Conservation (phyloP, 805 yeast species). For the Cyberlindnera mississippiensis region DNA sequence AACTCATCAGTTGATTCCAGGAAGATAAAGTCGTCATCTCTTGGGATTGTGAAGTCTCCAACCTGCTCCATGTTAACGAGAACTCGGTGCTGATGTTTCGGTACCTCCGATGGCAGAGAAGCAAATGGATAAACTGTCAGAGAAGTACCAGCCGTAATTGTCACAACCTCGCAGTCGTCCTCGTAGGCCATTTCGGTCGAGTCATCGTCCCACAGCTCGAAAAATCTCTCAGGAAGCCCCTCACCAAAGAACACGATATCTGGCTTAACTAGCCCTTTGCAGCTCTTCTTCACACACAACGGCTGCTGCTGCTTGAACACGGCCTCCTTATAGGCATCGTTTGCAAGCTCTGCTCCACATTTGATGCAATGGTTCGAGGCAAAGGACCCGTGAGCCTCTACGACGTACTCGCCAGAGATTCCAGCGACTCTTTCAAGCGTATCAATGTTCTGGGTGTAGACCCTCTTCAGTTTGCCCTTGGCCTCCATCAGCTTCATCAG, state of each 20-base stretch:
- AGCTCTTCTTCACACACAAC: constrained; percentile 45
- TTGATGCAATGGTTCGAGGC: constrained; percentile 80
- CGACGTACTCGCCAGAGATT: constrained; percentile 53
- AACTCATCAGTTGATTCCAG: constrained; percentile 66
- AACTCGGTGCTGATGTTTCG: constrained; percentile 46
- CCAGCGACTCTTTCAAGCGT: constrained; percentile 88
- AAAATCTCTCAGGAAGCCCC: constrained; percentile 67
- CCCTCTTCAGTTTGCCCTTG: constrained; percentile 55
- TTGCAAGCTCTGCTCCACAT: constrained; percentile 54
- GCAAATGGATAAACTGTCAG: constrained; percentile 91
- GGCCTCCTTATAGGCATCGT: constrained; percentile 39
- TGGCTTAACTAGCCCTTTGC: constrained; percentile 82
- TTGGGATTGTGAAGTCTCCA: constrained; percentile 59
- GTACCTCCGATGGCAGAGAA: constrained; percentile 65
- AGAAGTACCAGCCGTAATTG: constrained; percentile 90
- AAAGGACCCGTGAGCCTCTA: constrained; percentile 96
- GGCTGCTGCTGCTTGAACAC: constrained; percentile 35
- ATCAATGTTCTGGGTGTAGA: constrained; percentile 92
- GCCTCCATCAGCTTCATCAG: constrained; percentile 66
- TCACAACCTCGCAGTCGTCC: constrained; percentile 40
- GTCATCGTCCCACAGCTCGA: constrained; percentile 62
- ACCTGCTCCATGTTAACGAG: constrained; percentile 73
- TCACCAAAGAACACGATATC: constrained; percentile 96
- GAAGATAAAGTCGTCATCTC: constrained; percentile 58
- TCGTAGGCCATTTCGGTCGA: constrained; percentile 11